These are phyloP conservation scores for Mycosphaerella arachidis DNA, from an alignment of 2,329 filamentous ascomycete species.

Conservation along the genomic window DNA sequence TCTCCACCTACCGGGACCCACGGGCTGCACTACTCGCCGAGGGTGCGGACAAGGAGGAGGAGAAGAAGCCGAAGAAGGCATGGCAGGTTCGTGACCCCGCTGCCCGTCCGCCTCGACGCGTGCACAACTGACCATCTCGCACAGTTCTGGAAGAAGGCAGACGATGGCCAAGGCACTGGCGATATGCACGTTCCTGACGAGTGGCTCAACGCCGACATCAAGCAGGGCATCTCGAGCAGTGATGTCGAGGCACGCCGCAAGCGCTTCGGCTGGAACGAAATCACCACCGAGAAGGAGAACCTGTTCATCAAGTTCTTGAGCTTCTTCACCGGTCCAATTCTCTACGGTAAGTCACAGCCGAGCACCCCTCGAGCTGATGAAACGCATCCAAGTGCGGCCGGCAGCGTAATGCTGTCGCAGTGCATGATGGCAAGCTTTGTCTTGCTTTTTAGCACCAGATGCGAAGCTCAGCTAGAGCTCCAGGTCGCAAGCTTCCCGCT, in stretches of 20 bases:
- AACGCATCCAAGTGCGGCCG: conserved; percentile 4
- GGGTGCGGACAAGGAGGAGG: conserved; percentile 34
- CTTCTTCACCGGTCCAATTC: conserved; percentile 72
- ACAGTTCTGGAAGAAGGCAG: conserved; percentile 51
- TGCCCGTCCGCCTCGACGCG: background rate
- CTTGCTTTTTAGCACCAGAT: conserved; percentile 20
- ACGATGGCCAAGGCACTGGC: conserved; percentile 28
- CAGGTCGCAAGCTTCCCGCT: conserved; percentile 4
- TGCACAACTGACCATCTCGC: conserved; percentile 13
- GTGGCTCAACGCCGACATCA: conserved; percentile 65
- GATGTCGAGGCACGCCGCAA: conserved; percentile 63
- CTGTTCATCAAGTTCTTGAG: conserved; percentile 68
- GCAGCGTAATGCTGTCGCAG: conserved; percentile 19
- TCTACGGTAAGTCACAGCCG: conserved; percentile 59
- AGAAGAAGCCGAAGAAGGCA: conserved; percentile 50
- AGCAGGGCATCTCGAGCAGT: conserved; percentile 54
- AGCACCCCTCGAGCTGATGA: conserved; percentile 2
- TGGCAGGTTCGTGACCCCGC: conserved; percentile 41
- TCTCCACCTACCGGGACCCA: conserved; percentile 61
- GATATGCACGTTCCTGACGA: conserved; percentile 55
- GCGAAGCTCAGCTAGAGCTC: background rate
- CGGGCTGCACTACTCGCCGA: conserved; percentile 46
- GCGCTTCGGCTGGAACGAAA: conserved; percentile 66
- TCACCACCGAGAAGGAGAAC: conserved; percentile 70
- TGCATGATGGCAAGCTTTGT: conserved; percentile 10